A percentile compares a stretch with the other conserved stretches of the same genome.
Evolutionary conservation across 192 early-diverging fungal genomes (phyloP).

Genomic region (Coemansia umbellata): DNA sequence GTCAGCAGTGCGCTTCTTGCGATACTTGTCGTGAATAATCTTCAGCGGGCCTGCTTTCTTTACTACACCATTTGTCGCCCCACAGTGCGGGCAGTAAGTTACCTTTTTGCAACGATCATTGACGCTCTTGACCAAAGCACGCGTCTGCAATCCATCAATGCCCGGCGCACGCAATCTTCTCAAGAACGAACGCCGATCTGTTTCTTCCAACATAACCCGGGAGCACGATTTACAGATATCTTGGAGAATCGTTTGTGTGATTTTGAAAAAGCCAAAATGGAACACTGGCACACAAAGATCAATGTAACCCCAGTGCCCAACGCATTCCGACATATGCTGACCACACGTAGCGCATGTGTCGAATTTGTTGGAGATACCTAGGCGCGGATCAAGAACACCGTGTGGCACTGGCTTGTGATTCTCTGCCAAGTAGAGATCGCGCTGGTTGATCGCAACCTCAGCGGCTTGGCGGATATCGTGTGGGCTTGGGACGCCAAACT

Average conservation of each 20-base stretch:
- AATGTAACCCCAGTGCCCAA: conserved; percentile 95
- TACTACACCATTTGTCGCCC: conserved; percentile 78
- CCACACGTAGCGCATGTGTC: conserved; percentile 88
- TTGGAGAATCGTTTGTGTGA: conserved; percentile 84
- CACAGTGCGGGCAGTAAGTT: conserved; percentile 78
- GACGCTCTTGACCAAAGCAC: conserved; percentile 74
- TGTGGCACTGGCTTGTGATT: conserved; percentile 71
- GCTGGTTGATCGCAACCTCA: conserved; percentile 87
- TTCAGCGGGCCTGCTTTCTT: conserved; percentile 96
- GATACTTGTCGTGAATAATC: conserved; percentile 92
- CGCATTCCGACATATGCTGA: conserved; percentile 80
- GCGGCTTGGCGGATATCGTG: conserved; percentile 84
- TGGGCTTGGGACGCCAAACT: conserved; percentile 91
- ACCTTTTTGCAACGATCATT: conserved; percentile 88
- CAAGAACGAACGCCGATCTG: conserved; percentile 66
- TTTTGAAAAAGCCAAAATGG: conserved; percentile 96
- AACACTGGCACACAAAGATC: conserved; percentile 93
- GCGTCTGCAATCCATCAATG: conserved; percentile 77
- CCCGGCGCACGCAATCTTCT: conserved; percentile 66
- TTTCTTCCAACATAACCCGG: conserved; percentile 82
- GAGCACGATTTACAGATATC: conserved; percentile 96
- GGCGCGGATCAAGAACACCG: conserved; percentile 85
- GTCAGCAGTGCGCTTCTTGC: conserved; percentile 71
- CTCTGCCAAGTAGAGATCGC: conserved; percentile 75
- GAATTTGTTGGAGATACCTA: conserved; percentile 85